Evolutionary conservation across 2,329 filamentous ascomycete genomes (phyloP).

Genomic region (Penicillium sp.): DNA sequence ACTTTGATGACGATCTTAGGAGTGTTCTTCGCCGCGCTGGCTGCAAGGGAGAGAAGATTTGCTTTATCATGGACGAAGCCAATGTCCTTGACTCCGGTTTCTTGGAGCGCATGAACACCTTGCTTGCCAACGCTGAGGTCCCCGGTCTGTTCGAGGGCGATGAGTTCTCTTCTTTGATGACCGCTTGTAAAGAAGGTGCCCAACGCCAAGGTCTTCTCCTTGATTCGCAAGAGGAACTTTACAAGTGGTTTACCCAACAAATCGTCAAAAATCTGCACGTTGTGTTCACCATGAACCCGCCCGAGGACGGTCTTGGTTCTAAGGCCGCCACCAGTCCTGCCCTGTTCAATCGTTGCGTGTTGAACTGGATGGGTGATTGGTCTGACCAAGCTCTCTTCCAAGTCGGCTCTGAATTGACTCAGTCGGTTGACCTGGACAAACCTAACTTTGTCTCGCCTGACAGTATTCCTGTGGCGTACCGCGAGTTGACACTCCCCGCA

Average conservation of each 20-base stretch:
- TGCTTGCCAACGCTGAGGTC: constrained; percentile 98
- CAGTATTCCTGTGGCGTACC: constrained; percentile 88
- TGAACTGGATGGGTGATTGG: constrained; percentile 99
- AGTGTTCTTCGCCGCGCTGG: constrained; percentile 91
- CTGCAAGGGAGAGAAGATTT: constrained; percentile 98
- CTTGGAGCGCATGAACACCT: constrained; percentile 97
- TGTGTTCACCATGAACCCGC: constrained; percentile 99
- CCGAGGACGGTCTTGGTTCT: constrained; percentile 88
- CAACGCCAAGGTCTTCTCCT: constrained; percentile 92
- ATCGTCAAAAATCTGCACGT: constrained; percentile 99
- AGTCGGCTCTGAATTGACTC: constrained; percentile 91
- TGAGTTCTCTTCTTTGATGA: constrained; percentile 97
- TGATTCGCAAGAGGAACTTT: constrained; percentile 98
- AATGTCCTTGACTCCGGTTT: constrained; percentile 99
- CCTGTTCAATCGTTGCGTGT: constrained; percentile 97
- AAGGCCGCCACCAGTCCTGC: constrained; percentile 97
- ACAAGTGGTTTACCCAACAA: constrained; percentile 99
- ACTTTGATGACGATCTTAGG: constrained; percentile 96
- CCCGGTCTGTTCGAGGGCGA: constrained; percentile 99
- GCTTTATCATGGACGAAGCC: constrained; percentile 99
- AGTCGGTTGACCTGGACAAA: constrained; percentile 92
- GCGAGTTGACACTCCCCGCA: constrained; percentile 78
- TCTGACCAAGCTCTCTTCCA: constrained; percentile 99
- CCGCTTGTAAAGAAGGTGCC: constrained; percentile 95
- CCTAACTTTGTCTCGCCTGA: constrained; percentile 83